Base-by-base conservation (phyloP, 768 basidiomycete genomes). In the Rubroboletus satanas region DNA sequence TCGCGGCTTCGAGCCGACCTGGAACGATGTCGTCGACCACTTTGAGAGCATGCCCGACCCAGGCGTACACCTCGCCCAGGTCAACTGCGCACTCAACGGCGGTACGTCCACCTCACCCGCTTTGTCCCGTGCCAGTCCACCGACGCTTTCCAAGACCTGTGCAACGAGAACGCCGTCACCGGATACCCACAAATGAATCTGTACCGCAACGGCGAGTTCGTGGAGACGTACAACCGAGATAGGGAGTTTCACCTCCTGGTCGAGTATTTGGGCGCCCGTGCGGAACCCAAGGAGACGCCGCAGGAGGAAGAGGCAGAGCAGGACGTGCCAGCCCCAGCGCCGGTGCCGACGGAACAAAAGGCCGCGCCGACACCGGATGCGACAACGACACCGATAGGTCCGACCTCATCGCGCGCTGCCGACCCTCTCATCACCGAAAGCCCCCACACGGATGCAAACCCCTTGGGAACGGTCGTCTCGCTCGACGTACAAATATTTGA, bases 131-230 rank as follows among this genome's bases (percentile, higher is more conserved):
- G 1, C 0, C n/a, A 6, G 7, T 29, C 7, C 5, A 14, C 39
- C 28, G 14, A 62, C 42, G 0, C 32, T 8, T 23, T 8, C 31
- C 62, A 95, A 96, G 94, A 97, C 68, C 75, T 97, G 5, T 96
- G 94, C 71, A 72, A 76, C 45, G 75, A 77, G n/a, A 84, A 93
- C 52, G 73, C 74, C 15, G 73, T 97, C 56, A 73, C 72, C 8
- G 84, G 82, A 49, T 96, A 91, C 67, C 93, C 93, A 0, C 78
- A 87, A 29, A 75, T 96, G 66, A 81, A 84, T 44, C 73, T 95
- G 53, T 94, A 85, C 71, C 71, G 78, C 35, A 74, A 91, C 55
- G 91, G 91, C 21, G 67, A 81, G 54, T 75, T 79, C 28, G 67
- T 84, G 3, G 82, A 83, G 28, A 71, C 74, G 18, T 95, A 82